Evolutionary conservation across 164 flowering plant genomes (phyloP).

Genomic region (Stephania cephalantha): DNA sequence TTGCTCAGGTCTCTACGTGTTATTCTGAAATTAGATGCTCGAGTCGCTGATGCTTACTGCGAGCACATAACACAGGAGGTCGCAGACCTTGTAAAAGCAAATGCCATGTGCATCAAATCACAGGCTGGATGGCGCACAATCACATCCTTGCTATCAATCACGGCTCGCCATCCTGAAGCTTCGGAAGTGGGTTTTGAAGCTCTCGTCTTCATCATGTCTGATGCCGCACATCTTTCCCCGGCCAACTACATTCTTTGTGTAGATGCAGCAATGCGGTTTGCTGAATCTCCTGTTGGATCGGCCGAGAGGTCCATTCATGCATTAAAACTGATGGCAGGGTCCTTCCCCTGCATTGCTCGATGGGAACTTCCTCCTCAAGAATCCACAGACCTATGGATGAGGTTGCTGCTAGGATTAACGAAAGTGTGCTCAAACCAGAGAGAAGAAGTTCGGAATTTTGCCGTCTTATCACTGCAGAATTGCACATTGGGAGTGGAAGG

Average conservation of each 20-base stretch:
- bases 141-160: conserved; percentile 30
- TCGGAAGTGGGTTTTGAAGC: conserved; percentile 39
- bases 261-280: conserved; percentile 36
- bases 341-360: conserved; percentile 18
- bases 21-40: conserved; percentile 33
- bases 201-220: conserved; percentile 25
- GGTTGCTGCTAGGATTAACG: conserved; percentile 26
- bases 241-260: conserved; percentile 29
- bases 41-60: conserved; percentile 43
- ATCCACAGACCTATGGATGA: conserved; percentile 31
- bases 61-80: conserved; percentile 38
- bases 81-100: conserved; percentile 29
- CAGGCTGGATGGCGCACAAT: conserved; percentile 37
- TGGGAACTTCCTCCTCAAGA: conserved; percentile 28
- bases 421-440: conserved; percentile 34
- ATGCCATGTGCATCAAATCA: conserved; percentile 30
- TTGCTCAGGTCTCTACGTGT: conserved; percentile 32
- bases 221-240: conserved; percentile 30
- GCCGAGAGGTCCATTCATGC: conserved; percentile 28
- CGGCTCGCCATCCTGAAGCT: conserved; percentile 41
- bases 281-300: conserved; percentile 29
- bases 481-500: conserved; percentile 24
- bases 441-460: conserved; percentile 31
- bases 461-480: conserved; percentile 24
- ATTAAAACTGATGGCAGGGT: conserved; percentile 33